phyloP scores from a whole-genome alignment of 78 protist species.

The Dictyostelium intermedium region DNA sequence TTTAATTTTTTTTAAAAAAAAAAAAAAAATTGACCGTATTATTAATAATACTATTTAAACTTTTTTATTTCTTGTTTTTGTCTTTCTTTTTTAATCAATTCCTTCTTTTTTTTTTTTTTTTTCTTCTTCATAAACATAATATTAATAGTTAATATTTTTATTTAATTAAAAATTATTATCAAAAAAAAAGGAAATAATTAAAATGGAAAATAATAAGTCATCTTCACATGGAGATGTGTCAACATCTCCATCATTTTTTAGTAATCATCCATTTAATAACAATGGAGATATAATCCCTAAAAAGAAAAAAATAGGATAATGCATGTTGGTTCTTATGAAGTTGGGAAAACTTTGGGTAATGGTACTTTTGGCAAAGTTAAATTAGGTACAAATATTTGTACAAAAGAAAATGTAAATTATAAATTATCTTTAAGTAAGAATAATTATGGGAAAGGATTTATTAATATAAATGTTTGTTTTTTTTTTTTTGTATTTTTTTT shows the following conservation, averaged over 20 bases:
- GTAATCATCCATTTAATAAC: neutral
- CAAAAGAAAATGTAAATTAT: slow-evolving; percentile 43
- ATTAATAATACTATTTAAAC: no score
- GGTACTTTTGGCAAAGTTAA: slow-evolving; percentile 82
- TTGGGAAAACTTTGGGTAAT: slow-evolving; percentile 79
- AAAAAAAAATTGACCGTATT: neutral
- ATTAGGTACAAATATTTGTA: slow-evolving; percentile 56
- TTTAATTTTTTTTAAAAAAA: no score
- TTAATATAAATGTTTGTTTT: neutral
- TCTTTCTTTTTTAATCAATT: no score
- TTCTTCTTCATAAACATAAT: no score
- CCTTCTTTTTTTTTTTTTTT: neutral
- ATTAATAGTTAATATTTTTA: no score
- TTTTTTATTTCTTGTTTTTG: neutral
- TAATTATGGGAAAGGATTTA: no score
- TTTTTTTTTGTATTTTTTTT: neutral
- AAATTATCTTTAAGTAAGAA: no score
- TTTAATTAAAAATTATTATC: no score
- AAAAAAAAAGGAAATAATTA: neutral
- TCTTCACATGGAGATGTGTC: neutral
- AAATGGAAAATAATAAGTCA: neutral
- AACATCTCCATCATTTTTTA: neutral
- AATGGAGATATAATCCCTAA: neutral
- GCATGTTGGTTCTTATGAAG: slow-evolving; percentile 71
- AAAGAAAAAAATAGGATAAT: slow-evolving; percentile 54